phyloP scores from a whole-genome alignment of 192 early-diverging fungal species.

The Backusella morwellensis region DNA sequence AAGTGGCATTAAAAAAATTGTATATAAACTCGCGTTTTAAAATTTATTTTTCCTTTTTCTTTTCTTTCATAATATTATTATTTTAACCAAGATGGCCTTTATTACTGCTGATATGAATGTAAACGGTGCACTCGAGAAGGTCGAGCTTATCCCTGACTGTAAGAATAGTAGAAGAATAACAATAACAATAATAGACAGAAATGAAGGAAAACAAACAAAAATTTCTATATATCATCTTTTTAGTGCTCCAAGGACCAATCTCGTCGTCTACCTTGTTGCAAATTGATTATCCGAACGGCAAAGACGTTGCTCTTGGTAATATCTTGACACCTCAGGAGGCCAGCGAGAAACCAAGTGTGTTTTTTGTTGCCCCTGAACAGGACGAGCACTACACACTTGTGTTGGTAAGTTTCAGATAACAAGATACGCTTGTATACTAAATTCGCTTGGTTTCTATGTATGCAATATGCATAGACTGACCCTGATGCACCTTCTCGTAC shows the following conservation, averaged over 20 bases:
- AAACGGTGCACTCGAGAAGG: slow-evolving; percentile 31
- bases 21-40: background rate
- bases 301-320: slow-evolving; percentile 35
- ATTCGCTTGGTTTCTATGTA: background rate
- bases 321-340: slow-evolving; percentile 16
- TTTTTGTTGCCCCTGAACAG: slow-evolving; percentile 22
- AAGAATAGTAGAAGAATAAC: background rate
- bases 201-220: background rate
- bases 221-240: background rate
- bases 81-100: slow-evolving; percentile 40
- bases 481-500: slow-evolving; percentile 53
- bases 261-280: slow-evolving; percentile 8
- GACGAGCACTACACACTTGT: slow-evolving; percentile 27
- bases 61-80: background rate
- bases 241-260: slow-evolving; percentile 7
- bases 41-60: background rate
- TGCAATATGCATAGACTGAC: slow-evolving; percentile 39
- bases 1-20: background rate
- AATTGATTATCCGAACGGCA: slow-evolving; percentile 17
- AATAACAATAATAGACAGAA: background rate
- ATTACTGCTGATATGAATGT: slow-evolving; percentile 41
- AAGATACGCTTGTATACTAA: background rate
- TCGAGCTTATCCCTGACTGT: slow-evolving; percentile 45
- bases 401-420: slow-evolving; percentile 12
- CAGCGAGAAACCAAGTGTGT: slow-evolving; percentile 12